Evolutionary conservation across 2,329 filamentous ascomycete genomes (phyloP), one percentile per base, ranked within the genome.

Genomic region (Helicocarpus griseus): DNA sequence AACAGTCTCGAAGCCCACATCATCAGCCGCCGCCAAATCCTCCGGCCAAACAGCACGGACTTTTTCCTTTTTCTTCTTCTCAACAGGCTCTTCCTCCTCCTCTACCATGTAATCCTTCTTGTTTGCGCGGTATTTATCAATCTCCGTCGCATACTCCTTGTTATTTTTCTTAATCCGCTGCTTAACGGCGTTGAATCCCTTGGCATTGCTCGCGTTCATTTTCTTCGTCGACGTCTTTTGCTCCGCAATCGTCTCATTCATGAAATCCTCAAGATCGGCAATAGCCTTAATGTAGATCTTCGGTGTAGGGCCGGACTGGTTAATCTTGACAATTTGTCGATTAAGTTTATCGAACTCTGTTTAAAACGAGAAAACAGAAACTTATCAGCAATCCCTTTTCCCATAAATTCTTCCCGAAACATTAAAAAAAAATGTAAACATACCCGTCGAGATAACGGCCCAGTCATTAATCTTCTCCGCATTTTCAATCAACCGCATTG

Each of bases 131-230:
- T 91, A 98, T 57, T 84, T 80, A 61, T 95, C 89, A 63, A 98
- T 85, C 65, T 95, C 87, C 56, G 80, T 77, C 65, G 88, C 82
- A 73, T 91, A 91, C 58, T 97, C 91, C 75, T 95, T 94, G 79
- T 91, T 95, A 75, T 91, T 91, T 81, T 96, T 97, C 82, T 91
- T 90, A 77, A 98, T 89, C 75, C 90, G 90, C 72, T 98, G 93
- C 76, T 96, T 95, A 65, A 97, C 87, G 56, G 90, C 89, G 70
- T 97, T 98, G 65, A 98, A 81, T 64, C 90, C 89, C 73, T 89
- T 88, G 59, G 89, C 86, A 67, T 91, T 94, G 66, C 85, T 93
- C 56, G 90, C 89, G 75, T 95, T 98, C 90, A 97, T 95, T 80
- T 96, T 97, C 82, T 96, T 96, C 57, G 85, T 83, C 2, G 87